These are phyloP conservation scores for Capsicum baccatum DNA, from an alignment of 257 asterid genomes.

Conservation along the genomic window DNA sequence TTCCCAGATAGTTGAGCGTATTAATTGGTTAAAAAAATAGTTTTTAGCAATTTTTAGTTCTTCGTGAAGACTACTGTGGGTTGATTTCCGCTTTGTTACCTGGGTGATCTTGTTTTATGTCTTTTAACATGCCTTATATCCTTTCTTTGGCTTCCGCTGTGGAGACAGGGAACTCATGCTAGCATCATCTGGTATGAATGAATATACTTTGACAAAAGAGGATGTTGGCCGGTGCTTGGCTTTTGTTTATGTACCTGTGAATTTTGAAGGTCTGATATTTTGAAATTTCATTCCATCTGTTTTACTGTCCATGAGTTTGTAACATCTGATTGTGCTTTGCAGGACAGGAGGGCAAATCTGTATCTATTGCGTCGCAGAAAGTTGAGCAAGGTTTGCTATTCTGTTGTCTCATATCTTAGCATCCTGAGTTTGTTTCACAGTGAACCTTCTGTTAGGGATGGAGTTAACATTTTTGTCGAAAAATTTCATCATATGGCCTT, in stretches of 20 bases:
- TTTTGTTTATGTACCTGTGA: slow-evolving; percentile 82
- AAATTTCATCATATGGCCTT: no score
- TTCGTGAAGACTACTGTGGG: not conserved
- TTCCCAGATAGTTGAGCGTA: no score
- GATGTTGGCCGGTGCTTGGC: slow-evolving; percentile 71
- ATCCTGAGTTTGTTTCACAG: slow-evolving; percentile 20
- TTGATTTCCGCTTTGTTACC: not conserved
- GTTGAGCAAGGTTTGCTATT: slow-evolving; percentile 68
- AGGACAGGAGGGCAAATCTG: slow-evolving; percentile 92
- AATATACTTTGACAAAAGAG: slow-evolving; percentile 72
- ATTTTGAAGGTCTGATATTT: slow-evolving; percentile 75
- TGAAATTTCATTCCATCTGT: not conserved
- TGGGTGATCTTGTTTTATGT: slow-evolving; percentile 24
- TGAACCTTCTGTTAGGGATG: not conserved
- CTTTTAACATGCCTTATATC: slow-evolving; percentile 20
- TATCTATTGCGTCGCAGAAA: slow-evolving; percentile 65
- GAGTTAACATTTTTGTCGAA: no score
- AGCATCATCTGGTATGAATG: slow-evolving; percentile 81
- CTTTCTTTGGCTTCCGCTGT: slow-evolving; percentile 29
- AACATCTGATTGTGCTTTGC: slow-evolving; percentile 38
- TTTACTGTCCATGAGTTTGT: slow-evolving; percentile 17
- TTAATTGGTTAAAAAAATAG: no score
- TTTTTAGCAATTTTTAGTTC: not conserved
- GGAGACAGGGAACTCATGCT: slow-evolving; percentile 57
- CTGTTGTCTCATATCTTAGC: not conserved